Evolutionary conservation across 352 stramenopile genomes (phyloP).

Genomic region (Phytophthora tubulina): DNA sequence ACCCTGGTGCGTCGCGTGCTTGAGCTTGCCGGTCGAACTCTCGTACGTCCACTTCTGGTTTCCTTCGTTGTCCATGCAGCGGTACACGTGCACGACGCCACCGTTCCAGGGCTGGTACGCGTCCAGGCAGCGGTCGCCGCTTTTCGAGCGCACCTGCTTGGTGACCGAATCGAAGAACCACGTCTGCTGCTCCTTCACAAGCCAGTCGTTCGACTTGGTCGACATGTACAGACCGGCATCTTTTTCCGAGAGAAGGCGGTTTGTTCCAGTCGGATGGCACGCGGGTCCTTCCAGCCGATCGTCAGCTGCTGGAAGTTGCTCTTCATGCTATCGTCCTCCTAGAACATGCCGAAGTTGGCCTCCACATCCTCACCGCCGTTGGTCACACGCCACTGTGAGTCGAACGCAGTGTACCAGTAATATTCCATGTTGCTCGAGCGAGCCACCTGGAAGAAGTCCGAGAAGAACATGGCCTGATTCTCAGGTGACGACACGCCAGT

Average conservation of each 20-base stretch:
- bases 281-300: constrained; percentile 43
- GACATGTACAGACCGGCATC: constrained; percentile 51
- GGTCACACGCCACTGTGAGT: constrained; percentile 62
- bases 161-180: constrained; percentile 73
- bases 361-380: constrained; percentile 65
- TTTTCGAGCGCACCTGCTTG: constrained; percentile 67
- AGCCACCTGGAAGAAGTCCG: constrained; percentile 71
- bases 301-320: constrained; percentile 57
- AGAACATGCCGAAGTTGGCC: constrained; percentile 71
- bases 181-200: constrained; percentile 63
- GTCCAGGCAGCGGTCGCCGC: constrained; percentile 71
- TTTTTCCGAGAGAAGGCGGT: constrained; percentile 46
- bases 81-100: constrained; percentile 65
- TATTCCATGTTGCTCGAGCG: constrained; percentile 56
- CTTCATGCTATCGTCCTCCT: constrained; percentile 68
- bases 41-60: constrained; percentile 83
- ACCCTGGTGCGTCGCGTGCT: constrained; percentile 53
- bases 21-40: constrained; percentile 53
- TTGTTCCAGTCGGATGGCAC: constrained; percentile 39
- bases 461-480: constrained; percentile 72
- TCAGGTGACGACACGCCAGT: constrained; percentile 51
- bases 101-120: constrained; percentile 60
- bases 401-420: constrained; percentile 80
- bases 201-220: constrained; percentile 49
- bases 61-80: constrained; percentile 57